Conservation (phyloP, 2,329 filamentous ascomycete genomes). For the Xylariaceae sp. region DNA sequence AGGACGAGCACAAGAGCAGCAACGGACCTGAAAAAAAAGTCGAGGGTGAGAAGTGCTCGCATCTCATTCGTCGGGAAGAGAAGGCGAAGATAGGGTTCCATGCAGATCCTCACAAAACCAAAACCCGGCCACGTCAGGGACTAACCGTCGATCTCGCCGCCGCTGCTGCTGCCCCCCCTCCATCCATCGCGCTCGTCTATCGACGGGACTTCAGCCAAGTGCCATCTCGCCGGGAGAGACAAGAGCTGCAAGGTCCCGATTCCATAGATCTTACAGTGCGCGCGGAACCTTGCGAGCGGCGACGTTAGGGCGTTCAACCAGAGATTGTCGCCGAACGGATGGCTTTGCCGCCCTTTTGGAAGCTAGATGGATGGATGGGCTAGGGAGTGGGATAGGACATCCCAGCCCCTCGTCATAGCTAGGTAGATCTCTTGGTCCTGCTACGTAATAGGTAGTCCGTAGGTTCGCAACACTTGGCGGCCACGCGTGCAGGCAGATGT, state of each 20-base stretch:
- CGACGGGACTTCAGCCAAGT: background rate
- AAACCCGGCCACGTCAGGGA: background rate
- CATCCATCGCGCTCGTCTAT: constrained; percentile 8
- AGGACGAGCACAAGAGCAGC: too few species aligned
- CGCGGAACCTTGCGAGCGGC: background rate
- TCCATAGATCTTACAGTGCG: constrained; percentile 11
- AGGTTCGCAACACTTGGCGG: too few species aligned
- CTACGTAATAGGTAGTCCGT: too few species aligned
- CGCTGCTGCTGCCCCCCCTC: background rate
- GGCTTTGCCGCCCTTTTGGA: background rate
- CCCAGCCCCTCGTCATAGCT: too few species aligned
- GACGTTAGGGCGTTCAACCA: background rate
- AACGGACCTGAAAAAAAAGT: too few species aligned
- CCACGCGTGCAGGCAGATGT: too few species aligned
- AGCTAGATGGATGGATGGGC: too few species aligned
- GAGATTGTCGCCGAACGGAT: constrained; percentile 2
- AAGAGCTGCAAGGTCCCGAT: constrained; percentile 17
- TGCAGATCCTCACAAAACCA: background rate
- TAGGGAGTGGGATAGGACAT: too few species aligned
- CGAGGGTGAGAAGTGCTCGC: too few species aligned
- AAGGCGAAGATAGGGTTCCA: background rate
- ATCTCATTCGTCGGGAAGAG: background rate
- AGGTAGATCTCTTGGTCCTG: too few species aligned
- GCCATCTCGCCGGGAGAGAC: background rate
- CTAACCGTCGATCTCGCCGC: background rate